Base-by-base conservation (phyloP, 306 rosid genomes). In the Rubus parviflorus region DNA sequence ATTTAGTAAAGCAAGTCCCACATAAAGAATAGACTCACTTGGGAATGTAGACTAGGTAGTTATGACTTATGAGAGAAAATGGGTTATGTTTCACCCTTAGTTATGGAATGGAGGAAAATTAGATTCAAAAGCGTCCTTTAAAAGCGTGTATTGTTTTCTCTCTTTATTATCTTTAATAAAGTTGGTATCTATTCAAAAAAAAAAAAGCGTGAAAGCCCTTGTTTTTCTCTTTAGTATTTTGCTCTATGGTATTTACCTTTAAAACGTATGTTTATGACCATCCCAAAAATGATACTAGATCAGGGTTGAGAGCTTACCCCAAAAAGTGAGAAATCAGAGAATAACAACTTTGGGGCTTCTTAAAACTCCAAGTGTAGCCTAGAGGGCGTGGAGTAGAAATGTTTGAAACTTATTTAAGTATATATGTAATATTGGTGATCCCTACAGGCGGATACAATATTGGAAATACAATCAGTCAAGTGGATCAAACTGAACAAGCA, bases 1-100 rank as follows among this genome's bases (percentile, higher is more conserved):
- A n/a, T 42, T 30, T 11, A 19, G 56, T 68, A 68, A 66, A 67
- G 51, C 72, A 67, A 20, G 22, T 43, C 49, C 53, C 52, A 67
- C 12, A 20, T 17, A 43, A 67, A n/a, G 30, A 30, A 22, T 68
- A 46, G 56, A 48, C 56, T 46, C 7, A 7, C 5, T 68, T n/a
- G 41, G 54, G 46, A 5, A 30, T 30, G 35, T 19, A 15, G 37
- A 67, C 19, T 30, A 30, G 19, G 38, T 37, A 51, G 75, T 13
- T 10, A 51, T 13, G 38, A 51, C 64, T 13, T 10, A 51, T 13
- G 38, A 52, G 16, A 16, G 8, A 30, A 72, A 35, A 23, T 72
- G 2, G 4, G 53, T 70, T 35, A 70, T 51, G 25, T 19, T 0
- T 30, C 16, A 20, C 38, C 45, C 53, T 70, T 69, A 48, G 14